Base-by-base conservation (phyloP, 768 basidiomycete genomes). In the Collybiopsis luxurians region DNA sequence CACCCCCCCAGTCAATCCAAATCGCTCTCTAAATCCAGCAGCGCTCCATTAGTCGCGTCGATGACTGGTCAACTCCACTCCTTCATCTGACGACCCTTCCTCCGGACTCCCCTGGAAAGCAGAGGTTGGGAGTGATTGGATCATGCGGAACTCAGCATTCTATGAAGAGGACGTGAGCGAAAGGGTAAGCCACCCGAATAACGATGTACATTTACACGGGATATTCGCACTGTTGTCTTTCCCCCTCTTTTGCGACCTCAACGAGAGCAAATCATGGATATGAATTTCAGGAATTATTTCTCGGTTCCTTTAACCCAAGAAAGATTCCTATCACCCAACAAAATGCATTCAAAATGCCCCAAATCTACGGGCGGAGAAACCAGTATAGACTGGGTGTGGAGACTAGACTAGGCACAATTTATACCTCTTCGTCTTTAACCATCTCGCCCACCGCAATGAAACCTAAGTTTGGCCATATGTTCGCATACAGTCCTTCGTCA, bases 201-300 rank as follows among this genome's bases (percentile, higher is more conserved):
- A 90, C 89, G 63, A 90, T 90, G 69, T 90, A 90, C 82, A 84
- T 84, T 85, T 80, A 23, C 82, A 83, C 3, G 84, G 84, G 59
- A 90, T 87, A 56, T 90, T 85, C 6, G 89, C 89, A 67, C 90
- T 90, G 79, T 90, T 90, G 74, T 90, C 89, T 71, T 90, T 90
- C 21, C 89, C 89, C 51, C 88, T 80, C 71, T 90, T 90, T 71
- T 87, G 86, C 70, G 90, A 89, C 61, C 84, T 86, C 51, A 90
- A 64, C 15, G 87, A 88, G 26, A 90, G 79, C 5, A 90, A 73
- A 60, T 90, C 89, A 72, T 89, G 90, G 75, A 90, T 90, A 90
- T 89, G 2, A 86, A 86, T 12, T 90, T 87, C 55, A 90, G 69
- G 79, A 90, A 90, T 21, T 88, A 82, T 67, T 90, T 90, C 73